Evolutionary conservation across 257 asterid species (phyloP).

Genomic region (Parsonsia alboflavescens): DNA sequence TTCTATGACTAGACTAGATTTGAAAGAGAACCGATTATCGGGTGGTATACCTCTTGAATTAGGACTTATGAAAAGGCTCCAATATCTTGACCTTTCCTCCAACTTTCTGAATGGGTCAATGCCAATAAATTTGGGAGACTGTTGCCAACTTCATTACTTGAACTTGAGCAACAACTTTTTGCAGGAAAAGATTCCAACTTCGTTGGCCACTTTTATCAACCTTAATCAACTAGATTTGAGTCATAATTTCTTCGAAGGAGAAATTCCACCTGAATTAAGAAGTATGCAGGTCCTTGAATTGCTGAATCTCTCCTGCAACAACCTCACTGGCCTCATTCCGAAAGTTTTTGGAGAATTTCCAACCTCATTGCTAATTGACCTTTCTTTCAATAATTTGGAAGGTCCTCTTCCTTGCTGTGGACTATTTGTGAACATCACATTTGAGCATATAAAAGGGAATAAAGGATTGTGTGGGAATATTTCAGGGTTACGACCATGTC

Average conservation of each 20-base stretch:
- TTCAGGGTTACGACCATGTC: neutral
- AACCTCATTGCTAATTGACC: conserved; percentile 15
- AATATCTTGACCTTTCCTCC: conserved; percentile 14
- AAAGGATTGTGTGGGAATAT: conserved; percentile 28
- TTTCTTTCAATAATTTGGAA: conserved; percentile 13
- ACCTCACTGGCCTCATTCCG: conserved; percentile 30
- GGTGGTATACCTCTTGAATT: conserved; percentile 26
- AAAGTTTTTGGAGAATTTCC: conserved; percentile 11
- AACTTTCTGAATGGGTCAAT: conserved; percentile 25
- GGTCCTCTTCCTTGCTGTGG: conserved; percentile 25
- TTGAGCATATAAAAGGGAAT: conserved; percentile 23
- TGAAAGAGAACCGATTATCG: conserved; percentile 22
- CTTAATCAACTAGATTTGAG: conserved; percentile 25
- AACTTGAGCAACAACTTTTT: conserved; percentile 26
- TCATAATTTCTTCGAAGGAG: conserved; percentile 23
- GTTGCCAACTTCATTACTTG: conserved; percentile 13
- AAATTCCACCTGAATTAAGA: conserved; percentile 22
- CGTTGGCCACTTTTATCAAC: conserved; percentile 19
- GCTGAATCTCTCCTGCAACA: conserved; percentile 32
- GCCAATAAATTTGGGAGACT: conserved; percentile 26
- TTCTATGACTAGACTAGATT: conserved; percentile 12
- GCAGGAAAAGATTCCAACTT: conserved; percentile 22
- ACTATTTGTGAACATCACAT: conserved; percentile 21
- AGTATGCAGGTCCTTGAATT: conserved; percentile 1
- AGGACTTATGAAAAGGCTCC: conserved; percentile 13